Evolutionary conservation across 2,329 filamentous ascomycete species (phyloP).

Genomic region (Fusarium decemcellulare): DNA sequence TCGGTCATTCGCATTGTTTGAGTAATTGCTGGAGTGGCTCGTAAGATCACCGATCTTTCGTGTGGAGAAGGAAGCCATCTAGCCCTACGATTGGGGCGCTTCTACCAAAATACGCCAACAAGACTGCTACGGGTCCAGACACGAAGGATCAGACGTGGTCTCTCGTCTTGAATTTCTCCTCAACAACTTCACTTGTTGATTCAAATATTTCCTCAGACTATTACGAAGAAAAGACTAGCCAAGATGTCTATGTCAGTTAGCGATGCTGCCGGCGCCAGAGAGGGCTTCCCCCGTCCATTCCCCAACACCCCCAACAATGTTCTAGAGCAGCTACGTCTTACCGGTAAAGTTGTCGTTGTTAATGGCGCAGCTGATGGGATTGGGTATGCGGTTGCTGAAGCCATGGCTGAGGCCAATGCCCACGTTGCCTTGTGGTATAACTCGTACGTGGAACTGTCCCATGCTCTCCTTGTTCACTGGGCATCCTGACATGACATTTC

Average conservation of each 20-base stretch:
- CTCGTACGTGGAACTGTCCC: slow-evolving; percentile 32
- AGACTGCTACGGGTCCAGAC: not conserved
- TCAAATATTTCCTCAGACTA: not conserved
- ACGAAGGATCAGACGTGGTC: not conserved
- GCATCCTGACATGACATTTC: not conserved
- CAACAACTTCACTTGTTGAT: not conserved
- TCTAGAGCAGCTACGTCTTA: slow-evolving; percentile 58
- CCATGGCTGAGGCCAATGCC: slow-evolving; percentile 60
- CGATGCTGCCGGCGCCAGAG: not conserved
- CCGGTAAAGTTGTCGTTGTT: slow-evolving; percentile 57
- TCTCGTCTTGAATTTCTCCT: not conserved
- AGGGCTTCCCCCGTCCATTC: slow-evolving; percentile 36
- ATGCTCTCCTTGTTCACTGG: not conserved
- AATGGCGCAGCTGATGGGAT: slow-evolving; percentile 62
- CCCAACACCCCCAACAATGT: slow-evolving; percentile 53
- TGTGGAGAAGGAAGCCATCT: not conserved
- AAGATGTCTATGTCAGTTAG: slow-evolving; percentile 10
- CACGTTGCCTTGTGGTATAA: slow-evolving; percentile 54
- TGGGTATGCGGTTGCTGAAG: slow-evolving; percentile 59
- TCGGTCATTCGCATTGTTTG: too few relatives aligned
- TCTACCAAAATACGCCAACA: not conserved
- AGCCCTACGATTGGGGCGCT: slow-evolving; percentile 1
- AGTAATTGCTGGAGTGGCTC: too few relatives aligned
- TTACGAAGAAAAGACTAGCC: not conserved
- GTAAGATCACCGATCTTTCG: not conserved